Evolutionary conservation across 306 rosid genomes (phyloP).

Genomic region (Begonia masoniana): DNA sequence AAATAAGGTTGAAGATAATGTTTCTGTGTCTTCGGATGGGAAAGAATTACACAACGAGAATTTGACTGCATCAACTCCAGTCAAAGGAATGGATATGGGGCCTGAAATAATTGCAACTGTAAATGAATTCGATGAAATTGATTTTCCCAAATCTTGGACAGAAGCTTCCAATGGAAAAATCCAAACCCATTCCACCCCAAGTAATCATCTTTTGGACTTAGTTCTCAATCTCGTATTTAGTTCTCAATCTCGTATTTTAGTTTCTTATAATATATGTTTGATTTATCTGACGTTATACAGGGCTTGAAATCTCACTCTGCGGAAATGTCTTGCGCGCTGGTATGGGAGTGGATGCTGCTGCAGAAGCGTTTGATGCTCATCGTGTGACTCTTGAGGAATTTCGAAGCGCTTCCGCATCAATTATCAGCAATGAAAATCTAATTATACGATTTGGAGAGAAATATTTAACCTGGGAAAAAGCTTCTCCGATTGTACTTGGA

Average conservation of each 20-base stretch:
- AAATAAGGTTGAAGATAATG: background rate
- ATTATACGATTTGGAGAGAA: constrained; percentile 45
- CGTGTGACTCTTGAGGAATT: constrained; percentile 47
- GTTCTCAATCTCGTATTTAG: background rate
- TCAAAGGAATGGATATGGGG: constrained; percentile 5
- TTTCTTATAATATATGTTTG: background rate
- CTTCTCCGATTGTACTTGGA: constrained; percentile 78
- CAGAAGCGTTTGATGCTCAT: constrained; percentile 56
- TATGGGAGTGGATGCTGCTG: constrained; percentile 73
- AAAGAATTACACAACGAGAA: background rate
- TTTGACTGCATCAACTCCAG: background rate
- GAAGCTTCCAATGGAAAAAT: constrained; percentile 5
- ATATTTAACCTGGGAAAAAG: constrained; percentile 82
- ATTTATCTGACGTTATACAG: constrained; percentile 20
- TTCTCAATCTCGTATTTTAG: background rate
- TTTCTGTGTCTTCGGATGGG: constrained; percentile 3
- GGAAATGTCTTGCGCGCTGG: constrained; percentile 60
- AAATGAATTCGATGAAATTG: background rate
- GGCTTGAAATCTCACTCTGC: constrained; percentile 78
- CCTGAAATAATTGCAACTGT: constrained; percentile 1
- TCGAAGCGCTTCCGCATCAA: constrained; percentile 39
- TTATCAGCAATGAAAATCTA: constrained; percentile 59
- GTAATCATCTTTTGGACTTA: background rate
- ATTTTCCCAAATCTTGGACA: background rate
- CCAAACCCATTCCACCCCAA: background rate